These are phyloP conservation scores for Leptodontidium sp. DNA, from an alignment of 2,329 filamentous ascomycete species.

Conservation along the genomic window DNA sequence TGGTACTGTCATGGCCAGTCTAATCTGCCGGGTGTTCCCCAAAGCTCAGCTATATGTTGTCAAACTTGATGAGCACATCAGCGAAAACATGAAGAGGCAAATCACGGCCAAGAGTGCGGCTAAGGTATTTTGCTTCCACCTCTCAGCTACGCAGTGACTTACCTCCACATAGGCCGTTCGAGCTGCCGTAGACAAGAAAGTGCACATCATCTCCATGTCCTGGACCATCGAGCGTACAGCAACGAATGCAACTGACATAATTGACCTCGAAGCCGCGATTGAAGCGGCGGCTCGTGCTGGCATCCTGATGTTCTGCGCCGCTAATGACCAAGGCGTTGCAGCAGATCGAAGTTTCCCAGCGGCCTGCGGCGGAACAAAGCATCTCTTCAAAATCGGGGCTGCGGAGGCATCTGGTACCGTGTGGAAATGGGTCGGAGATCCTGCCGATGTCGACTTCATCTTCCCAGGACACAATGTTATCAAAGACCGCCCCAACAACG, in stretches of 20 bases:
- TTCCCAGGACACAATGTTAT: conserved; percentile 36
- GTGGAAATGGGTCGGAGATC: conserved; percentile 37
- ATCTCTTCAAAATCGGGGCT: conserved; percentile 39
- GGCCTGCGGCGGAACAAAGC: conserved; percentile 39
- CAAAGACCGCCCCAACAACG: conserved; percentile 14
- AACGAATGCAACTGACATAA: conserved; percentile 28
- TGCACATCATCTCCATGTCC: conserved; percentile 51
- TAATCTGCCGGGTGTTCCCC: conserved; percentile 44
- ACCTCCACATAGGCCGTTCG: conserved; percentile 43
- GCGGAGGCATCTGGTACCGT: conserved; percentile 36
- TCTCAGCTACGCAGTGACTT: neutral
- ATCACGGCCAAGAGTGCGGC: conserved; percentile 44
- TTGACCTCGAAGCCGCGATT: conserved; percentile 45
- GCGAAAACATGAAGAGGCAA: conserved; percentile 24
- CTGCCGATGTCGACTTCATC: conserved; percentile 44
- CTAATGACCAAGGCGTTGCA: conserved; percentile 45
- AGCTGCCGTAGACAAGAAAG: conserved; percentile 44
- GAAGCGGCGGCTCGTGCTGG: conserved; percentile 39
- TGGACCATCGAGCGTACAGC: conserved; percentile 47
- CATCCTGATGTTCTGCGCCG: conserved; percentile 52
- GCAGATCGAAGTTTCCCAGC: conserved; percentile 32
- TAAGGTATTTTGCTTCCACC: conserved; percentile 32
- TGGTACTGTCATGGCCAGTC: conserved; percentile 45
- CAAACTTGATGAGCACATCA: conserved; percentile 35
- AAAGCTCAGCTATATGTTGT: conserved; percentile 38